Evolutionary conservation across 768 basidiomycete species (phyloP).

Genomic region (Pluteus cervinus): DNA sequence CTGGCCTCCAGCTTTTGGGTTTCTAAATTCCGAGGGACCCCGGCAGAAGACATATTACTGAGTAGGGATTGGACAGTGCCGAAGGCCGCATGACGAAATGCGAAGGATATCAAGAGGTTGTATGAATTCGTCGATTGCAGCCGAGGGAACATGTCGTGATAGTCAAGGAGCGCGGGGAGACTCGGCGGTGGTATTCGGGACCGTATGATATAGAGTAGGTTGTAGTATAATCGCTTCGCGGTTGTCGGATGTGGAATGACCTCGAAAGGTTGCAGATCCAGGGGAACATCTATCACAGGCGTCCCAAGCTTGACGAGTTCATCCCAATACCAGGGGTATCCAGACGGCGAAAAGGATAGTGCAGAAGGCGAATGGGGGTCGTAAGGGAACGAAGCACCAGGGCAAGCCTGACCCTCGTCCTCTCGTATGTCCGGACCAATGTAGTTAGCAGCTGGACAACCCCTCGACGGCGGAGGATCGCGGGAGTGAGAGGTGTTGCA

Average conservation of each 20-base stretch:
- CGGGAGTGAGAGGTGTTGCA: too few species aligned
- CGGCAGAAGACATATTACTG: conserved; percentile 35
- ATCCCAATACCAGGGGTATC: conserved; percentile 3
- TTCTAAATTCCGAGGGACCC: conserved; percentile 39
- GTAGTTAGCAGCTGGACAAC: too few species aligned
- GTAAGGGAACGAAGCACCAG: too few species aligned
- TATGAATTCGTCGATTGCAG: conserved; percentile 38
- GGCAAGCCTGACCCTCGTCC: too few species aligned
- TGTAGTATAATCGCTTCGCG: conserved; percentile 33
- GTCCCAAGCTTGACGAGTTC: too few species aligned
- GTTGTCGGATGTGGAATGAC: conserved; percentile 18
- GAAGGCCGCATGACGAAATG: conserved; percentile 45
- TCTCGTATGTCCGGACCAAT: too few species aligned
- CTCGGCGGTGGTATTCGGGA: conserved; percentile 21
- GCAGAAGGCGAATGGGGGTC: too few species aligned
- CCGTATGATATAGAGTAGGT: conserved; percentile 33
- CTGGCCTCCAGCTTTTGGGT: conserved; percentile 54
- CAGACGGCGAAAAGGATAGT: too few species aligned
- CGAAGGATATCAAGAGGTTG: conserved; percentile 38
- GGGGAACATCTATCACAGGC: too few species aligned
- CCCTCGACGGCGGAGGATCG: too few species aligned
- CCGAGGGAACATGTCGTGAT: conserved; percentile 34
- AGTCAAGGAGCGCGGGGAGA: conserved; percentile 38
- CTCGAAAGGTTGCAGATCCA: too few species aligned
- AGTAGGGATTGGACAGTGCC: conserved; percentile 42